phyloP scores from a whole-genome alignment of 495 filamentous ascomycete species.

The Podospora pseudoanserina region DNA sequence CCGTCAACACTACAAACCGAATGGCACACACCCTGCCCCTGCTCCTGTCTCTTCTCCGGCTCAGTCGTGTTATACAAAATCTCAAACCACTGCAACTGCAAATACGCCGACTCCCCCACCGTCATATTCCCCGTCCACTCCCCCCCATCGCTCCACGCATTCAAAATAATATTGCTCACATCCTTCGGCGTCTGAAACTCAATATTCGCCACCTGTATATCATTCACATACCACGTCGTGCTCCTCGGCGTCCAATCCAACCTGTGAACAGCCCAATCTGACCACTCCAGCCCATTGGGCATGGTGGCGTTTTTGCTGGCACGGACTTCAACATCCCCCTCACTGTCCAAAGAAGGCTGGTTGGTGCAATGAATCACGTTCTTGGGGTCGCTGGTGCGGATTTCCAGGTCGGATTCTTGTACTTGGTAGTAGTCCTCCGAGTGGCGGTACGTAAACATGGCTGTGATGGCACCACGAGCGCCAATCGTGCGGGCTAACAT shows the following conservation, averaged over 20 bases:
- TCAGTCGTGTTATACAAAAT: conserved; percentile 61
- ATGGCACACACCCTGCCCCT: conserved; percentile 27
- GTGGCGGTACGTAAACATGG: conserved; percentile 63
- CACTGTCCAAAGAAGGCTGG: conserved; percentile 53
- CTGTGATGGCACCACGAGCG: conserved; percentile 59
- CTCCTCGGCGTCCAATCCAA: conserved; percentile 63
- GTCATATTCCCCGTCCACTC: conserved; percentile 71
- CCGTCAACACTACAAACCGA: conserved; percentile 52
- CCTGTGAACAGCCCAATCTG: conserved; percentile 65
- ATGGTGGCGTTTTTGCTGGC: conserved; percentile 47
- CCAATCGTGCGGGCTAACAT: conserved; percentile 55
- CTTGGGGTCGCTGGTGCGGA: conserved; percentile 57
- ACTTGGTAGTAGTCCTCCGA: conserved; percentile 37
- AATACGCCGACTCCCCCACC: conserved; percentile 52
- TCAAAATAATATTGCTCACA: conserved; percentile 60
- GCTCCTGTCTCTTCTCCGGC: neutral
- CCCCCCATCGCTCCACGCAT: conserved; percentile 75
- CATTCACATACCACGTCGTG: conserved; percentile 69
- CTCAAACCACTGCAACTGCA: conserved; percentile 74
- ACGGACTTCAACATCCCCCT: conserved; percentile 45
- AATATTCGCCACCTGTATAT: conserved; percentile 52
- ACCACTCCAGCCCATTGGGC: conserved; percentile 52
- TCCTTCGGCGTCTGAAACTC: conserved; percentile 60
- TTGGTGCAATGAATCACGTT: conserved; percentile 67
- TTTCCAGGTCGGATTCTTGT: conserved; percentile 76